These are phyloP conservation scores for Crithidia expoeki DNA, from an alignment of 208 protist species.

Conservation along the genomic window DNA sequence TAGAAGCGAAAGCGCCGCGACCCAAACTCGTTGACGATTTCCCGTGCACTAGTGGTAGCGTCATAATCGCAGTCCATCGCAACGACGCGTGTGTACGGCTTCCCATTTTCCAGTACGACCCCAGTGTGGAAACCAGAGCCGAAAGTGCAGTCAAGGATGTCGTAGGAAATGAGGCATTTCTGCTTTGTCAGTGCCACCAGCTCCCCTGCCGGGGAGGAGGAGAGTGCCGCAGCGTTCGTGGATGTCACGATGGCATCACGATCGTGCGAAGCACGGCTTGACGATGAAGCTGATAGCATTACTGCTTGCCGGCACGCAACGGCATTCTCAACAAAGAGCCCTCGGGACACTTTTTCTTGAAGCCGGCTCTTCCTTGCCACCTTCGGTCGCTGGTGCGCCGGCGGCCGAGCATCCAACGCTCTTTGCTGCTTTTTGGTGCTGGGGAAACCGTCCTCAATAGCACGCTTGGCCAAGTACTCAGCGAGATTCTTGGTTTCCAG, in stretches of 20 bases:
- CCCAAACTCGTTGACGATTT: conserved; percentile 73
- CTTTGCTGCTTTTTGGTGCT: conserved; percentile 43
- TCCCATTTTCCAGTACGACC: conserved; percentile 79
- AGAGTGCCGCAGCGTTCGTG: not conserved
- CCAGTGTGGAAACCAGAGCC: conserved; percentile 84
- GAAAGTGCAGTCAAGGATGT: conserved; percentile 90
- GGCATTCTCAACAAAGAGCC: not conserved
- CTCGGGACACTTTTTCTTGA: not conserved
- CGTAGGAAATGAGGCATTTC: conserved; percentile 72
- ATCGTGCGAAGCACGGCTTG: not conserved
- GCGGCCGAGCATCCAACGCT: conserved; percentile 37
- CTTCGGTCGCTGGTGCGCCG: conserved; percentile 6
- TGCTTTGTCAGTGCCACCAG: conserved; percentile 34
- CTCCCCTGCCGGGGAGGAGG: conserved; percentile 6
- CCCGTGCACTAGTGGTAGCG: conserved; percentile 37
- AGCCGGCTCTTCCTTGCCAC: conserved; percentile 3
- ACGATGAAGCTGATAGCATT: not conserved
- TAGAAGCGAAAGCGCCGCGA: conserved; percentile 78
- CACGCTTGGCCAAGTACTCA: conserved; percentile 70
- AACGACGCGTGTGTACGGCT: conserved; percentile 85
- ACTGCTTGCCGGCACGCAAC: not conserved
- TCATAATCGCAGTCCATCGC: conserved; percentile 83
- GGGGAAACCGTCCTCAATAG: conserved; percentile 72
- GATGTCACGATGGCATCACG: conserved; percentile 8
- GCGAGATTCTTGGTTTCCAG: conserved; percentile 71